These are phyloP conservation scores for Gynandropsis gynandra DNA, from an alignment of 345 rosid species.

Conservation along the genomic window DNA sequence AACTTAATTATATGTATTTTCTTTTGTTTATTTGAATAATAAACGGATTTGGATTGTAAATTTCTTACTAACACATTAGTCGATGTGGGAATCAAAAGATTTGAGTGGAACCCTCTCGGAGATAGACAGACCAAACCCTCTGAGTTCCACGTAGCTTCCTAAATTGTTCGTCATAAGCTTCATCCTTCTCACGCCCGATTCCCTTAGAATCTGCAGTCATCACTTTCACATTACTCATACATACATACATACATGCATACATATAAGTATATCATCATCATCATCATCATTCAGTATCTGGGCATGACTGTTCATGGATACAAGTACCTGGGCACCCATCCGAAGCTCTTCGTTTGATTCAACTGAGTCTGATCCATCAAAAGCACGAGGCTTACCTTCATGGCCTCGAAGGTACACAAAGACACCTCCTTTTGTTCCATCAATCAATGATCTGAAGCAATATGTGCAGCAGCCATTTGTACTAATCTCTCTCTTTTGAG, in stretches of 20 bases:
- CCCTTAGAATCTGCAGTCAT: constrained; percentile 55
- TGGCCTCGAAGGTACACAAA: constrained; percentile 87
- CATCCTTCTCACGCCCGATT: constrained; percentile 74
- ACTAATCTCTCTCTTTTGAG: constrained; percentile 78
- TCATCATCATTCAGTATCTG: too few species aligned
- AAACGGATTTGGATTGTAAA: too few species aligned
- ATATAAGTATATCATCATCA: too few species aligned
- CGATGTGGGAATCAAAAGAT: too few species aligned
- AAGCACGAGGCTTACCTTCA: constrained; percentile 79
- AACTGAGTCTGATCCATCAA: constrained; percentile 54
- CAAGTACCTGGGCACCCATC: constrained; percentile 75
- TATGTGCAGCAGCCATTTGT: constrained; percentile 54
- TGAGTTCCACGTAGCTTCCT: constrained; percentile 33
- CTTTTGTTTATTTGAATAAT: too few species aligned
- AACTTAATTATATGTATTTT: too few species aligned
- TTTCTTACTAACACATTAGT: too few species aligned
- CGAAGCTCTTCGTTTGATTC: constrained; percentile 64
- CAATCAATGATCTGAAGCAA: constrained; percentile 71
- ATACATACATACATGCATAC: neutral
- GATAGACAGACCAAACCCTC: constrained; percentile 32
- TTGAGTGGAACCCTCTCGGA: constrained; percentile 28
- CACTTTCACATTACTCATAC: too few species aligned
- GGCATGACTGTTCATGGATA: too few species aligned
- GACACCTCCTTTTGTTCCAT: constrained; percentile 96
- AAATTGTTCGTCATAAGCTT: constrained; percentile 83